A percentile compares a stretch with the other conserved stretches of the same genome.
Evolutionary conservation across 2,329 filamentous ascomycete genomes (phyloP).

Genomic region (Diaporthe citriasiana): DNA sequence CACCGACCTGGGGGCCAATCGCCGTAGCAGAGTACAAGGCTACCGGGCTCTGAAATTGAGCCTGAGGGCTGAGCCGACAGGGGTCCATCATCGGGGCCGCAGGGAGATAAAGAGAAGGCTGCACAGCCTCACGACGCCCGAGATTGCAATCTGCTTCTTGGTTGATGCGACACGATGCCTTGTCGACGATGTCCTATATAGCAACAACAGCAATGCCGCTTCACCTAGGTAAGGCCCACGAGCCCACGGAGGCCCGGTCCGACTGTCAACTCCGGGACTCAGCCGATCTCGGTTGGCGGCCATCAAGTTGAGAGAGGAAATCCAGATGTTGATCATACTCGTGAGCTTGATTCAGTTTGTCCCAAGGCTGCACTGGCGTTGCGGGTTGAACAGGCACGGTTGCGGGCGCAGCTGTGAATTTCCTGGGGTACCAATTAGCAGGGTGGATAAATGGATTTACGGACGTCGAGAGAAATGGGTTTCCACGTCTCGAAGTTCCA

Average conservation of each 20-base stretch:
- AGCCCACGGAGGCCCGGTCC: conserved; percentile 29
- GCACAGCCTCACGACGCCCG: conserved; percentile 37
- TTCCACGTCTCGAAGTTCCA: conserved; percentile 24
- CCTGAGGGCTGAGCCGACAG: conserved; percentile 32
- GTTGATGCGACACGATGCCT: conserved; percentile 8
- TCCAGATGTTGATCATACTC: conserved; percentile 22
- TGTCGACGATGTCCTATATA: neutral
- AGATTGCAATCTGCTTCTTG: conserved; percentile 39
- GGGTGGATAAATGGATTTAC: conserved; percentile 23
- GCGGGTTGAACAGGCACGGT: neutral
- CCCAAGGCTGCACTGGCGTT: neutral
- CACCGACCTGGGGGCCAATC: conserved; percentile 13
- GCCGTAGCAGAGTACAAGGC: neutral
- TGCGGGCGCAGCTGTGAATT: conserved; percentile 13
- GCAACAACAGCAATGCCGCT: neutral
- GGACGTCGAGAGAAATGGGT: conserved; percentile 20
- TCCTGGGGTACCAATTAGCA: conserved; percentile 30
- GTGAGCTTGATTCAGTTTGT: conserved; percentile 13
- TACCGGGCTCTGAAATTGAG: conserved; percentile 24
- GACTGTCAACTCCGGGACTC: conserved; percentile 13
- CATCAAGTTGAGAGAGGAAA: conserved; percentile 4
- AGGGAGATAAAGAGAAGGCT: conserved; percentile 17
- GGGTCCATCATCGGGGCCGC: conserved; percentile 4
- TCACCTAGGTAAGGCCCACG: neutral
- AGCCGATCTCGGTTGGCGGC: conserved; percentile 24